Conservation (phyloP, 768 basidiomycete species). For the Wakefieldia striispora region DNA sequence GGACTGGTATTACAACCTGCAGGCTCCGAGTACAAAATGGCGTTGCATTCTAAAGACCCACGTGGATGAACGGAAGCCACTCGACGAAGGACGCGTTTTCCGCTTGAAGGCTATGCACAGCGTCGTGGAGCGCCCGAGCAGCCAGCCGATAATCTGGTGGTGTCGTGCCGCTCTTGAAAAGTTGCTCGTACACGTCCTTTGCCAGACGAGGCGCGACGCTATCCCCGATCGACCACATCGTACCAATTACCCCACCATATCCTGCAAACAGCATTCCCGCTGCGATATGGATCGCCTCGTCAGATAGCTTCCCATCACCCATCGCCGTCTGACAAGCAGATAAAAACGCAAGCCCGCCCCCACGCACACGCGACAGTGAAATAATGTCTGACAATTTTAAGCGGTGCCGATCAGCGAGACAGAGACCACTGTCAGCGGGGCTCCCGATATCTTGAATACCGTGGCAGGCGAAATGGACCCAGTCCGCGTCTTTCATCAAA, state of each 20-base stretch:
- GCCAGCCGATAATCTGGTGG: background rate
- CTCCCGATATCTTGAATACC: conserved; percentile 20
- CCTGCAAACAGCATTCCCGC: conserved; percentile 37
- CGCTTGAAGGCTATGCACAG: background rate
- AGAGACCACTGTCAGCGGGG: conserved; percentile 18
- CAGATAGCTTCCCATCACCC: conserved; percentile 31
- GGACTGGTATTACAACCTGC: too few relatives aligned
- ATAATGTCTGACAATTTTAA: conserved; percentile 5
- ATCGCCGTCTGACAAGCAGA: conserved; percentile 47
- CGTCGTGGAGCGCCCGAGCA: background rate
- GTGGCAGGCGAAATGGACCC: conserved; percentile 32
- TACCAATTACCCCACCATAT: conserved; percentile 35
- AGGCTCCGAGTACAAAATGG: too few relatives aligned
- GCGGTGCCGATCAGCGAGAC: conserved; percentile 8
- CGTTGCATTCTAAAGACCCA: background rate
- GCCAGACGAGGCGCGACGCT: conserved; percentile 33
- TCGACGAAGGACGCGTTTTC: background rate
- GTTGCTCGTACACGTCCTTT: conserved; percentile 28
- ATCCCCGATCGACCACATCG: conserved; percentile 45
- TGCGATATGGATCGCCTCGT: conserved; percentile 42
- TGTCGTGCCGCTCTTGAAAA: background rate
- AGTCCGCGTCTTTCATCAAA: conserved; percentile 2
- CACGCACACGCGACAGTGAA: conserved; percentile 11
- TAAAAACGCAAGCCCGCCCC: conserved; percentile 38
- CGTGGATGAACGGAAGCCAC: background rate